A percentile compares a stretch with the other conserved stretches of the same genome.
Conservation (phyloP, 1,284 basidiomycete genomes). For the Moesziomyces aphidis region DNA sequence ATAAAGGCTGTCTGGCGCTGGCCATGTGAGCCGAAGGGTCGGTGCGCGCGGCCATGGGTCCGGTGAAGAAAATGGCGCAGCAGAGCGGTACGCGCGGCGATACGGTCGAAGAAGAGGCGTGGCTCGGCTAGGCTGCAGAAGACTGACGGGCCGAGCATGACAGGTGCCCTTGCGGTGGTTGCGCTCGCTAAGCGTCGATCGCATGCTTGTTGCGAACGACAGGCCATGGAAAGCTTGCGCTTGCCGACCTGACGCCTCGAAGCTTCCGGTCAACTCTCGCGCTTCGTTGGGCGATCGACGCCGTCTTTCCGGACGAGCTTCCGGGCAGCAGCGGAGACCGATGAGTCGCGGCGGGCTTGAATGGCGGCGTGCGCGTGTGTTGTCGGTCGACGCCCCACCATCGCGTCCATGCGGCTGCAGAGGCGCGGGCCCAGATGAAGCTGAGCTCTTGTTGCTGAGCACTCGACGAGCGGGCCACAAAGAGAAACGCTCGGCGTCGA, state of each 20-base stretch:
- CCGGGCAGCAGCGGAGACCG: too few species aligned
- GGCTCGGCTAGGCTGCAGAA: constrained; percentile 7
- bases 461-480: too few species aligned
- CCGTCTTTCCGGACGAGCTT: too few species aligned
- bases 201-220: too few species aligned
- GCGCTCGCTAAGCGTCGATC: neutral
- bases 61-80: neutral
- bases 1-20: too few species aligned
- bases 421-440: neutral
- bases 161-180: neutral
- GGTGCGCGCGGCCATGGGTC: neutral
- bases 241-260: too few species aligned
- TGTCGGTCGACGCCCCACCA: neutral
- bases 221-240: too few species aligned
- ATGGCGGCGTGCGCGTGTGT: too few species aligned
- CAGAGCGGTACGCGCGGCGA: constrained; percentile 10
- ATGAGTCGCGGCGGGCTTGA: too few species aligned
- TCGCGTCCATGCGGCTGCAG: neutral
- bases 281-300: too few species aligned
- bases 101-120: constrained; percentile 7
- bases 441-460: neutral
- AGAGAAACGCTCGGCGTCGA: neutral
- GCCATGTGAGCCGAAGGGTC: neutral
- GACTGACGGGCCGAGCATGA: too few species aligned
- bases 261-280: too few species aligned